Percentiles rank a stretch among this genome's conserved stretches.
phyloP scores from a whole-genome alignment of 1,284 basidiomycete species.

The Rhodotorula sp. region DNA sequence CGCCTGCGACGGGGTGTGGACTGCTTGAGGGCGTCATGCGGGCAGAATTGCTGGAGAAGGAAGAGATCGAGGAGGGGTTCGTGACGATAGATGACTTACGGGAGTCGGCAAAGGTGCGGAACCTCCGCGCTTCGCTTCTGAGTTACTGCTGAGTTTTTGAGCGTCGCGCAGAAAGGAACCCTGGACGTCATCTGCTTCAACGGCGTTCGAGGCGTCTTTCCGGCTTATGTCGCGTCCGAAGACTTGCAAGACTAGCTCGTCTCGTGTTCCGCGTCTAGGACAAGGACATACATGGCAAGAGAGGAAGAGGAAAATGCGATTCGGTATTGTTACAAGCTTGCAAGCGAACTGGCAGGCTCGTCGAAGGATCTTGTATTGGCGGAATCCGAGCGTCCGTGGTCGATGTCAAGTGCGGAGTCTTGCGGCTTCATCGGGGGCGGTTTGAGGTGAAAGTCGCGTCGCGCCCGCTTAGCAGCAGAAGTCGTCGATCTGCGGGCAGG shows the following conservation, averaged over 20 bases:
- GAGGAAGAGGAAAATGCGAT: too few species aligned
- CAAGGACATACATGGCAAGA: too few species aligned
- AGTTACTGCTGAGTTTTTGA: neutral
- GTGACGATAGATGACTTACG: constrained; percentile 11
- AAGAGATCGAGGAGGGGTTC: constrained; percentile 10
- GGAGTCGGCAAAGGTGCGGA: constrained; percentile 10
- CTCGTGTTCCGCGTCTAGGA: too few species aligned
- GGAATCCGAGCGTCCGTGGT: too few species aligned
- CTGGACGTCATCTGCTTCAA: constrained; percentile 35
- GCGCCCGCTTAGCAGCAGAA: neutral
- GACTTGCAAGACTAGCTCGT: too few species aligned
- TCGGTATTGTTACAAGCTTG: too few species aligned
- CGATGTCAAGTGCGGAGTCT: too few species aligned
- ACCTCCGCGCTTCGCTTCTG: neutral
- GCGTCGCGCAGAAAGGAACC: neutral
- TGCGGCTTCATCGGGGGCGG: too few species aligned
- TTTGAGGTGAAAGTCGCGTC: too few species aligned
- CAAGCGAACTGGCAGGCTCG: too few species aligned
- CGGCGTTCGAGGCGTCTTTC: constrained; percentile 30
- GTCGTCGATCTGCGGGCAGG: neutral
- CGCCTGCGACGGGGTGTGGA: constrained; percentile 4
- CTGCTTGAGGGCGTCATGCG: constrained; percentile 24
- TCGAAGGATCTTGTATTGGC: too few species aligned
- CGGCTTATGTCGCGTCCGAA: constrained; percentile 1
- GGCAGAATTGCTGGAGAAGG: constrained; percentile 24